A percentile compares a stretch with the other conserved stretches of the same genome.
Evolutionary conservation across 1,139 yeast species (phyloP).

Genomic region (Saccharomyces uvarum): DNA sequence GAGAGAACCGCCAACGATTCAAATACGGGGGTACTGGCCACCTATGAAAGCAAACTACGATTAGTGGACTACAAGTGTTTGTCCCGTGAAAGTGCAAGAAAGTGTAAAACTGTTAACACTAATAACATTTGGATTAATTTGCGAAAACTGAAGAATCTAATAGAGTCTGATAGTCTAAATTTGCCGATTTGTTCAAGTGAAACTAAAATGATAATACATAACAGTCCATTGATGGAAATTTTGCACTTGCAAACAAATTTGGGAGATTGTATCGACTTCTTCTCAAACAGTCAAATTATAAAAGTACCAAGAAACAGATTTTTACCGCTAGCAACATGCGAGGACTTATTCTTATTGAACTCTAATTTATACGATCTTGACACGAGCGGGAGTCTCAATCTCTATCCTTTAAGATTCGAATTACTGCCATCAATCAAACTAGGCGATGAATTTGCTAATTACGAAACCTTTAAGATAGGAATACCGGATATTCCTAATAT

Average conservation of each 20-base stretch:
- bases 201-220: slow-evolving; percentile 57
- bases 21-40: slow-evolving; percentile 97
- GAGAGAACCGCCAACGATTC: slow-evolving; percentile 99
- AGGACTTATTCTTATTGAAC: slow-evolving; percentile 87
- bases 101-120: slow-evolving; percentile 96
- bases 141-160: slow-evolving; percentile 85
- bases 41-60: slow-evolving; percentile 90
- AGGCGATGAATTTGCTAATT: slow-evolving; percentile 95
- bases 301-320: slow-evolving; percentile 97
- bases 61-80: slow-evolving; percentile 48
- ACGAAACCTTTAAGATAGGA: slow-evolving; percentile 80
- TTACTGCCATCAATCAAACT: slow-evolving; percentile 91
- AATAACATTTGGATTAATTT: slow-evolving; percentile 96
- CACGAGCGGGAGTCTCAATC: slow-evolving; percentile 73
- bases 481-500: slow-evolving; percentile 91
- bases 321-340: slow-evolving; percentile 95
- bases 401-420: slow-evolving; percentile 83
- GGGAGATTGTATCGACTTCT: slow-evolving; percentile 97
- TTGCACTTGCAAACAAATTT: slow-evolving; percentile 96
- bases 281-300: slow-evolving; percentile 92
- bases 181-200: slow-evolving; percentile 93
- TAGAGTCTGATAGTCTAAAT: slow-evolving; percentile 74
- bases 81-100: slow-evolving; percentile 72
- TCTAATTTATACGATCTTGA: slow-evolving; percentile 86
- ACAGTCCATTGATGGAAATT: slow-evolving; percentile 77